phyloP scores from a whole-genome alignment of 805 yeast species.

The Metschnikowia drakensbergensis region DNA sequence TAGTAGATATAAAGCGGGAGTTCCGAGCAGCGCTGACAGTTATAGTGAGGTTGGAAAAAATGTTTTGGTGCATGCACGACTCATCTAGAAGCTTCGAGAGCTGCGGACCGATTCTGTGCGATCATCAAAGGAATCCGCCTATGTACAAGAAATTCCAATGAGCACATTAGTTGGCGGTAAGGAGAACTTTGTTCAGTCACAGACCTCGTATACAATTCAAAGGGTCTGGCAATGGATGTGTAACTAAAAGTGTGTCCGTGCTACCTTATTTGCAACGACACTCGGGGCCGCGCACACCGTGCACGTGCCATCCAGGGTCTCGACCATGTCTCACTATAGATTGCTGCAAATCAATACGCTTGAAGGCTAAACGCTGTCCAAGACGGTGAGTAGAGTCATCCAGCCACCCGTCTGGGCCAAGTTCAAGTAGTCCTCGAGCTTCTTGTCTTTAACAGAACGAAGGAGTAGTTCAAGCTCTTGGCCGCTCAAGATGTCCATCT shows the following conservation, averaged over 20 bases:
- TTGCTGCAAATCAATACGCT: neutral
- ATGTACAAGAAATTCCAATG: neutral
- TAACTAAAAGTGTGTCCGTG: neutral
- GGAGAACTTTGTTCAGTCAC: no score
- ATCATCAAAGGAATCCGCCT: neutral
- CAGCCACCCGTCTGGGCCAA: conserved; percentile 69
- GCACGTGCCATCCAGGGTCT: neutral
- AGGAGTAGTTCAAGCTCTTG: conserved; percentile 52
- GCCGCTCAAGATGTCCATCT: conserved; percentile 53
- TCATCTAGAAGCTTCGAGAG: conserved; percentile 26
- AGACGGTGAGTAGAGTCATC: conserved; percentile 66
- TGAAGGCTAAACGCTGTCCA: conserved; percentile 26
- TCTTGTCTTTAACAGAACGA: conserved; percentile 42
- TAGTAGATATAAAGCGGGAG: neutral
- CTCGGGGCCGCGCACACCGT: neutral
- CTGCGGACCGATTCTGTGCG: neutral
- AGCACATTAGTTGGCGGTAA: no score
- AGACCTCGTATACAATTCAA: no score
- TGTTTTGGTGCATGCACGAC: conserved; percentile 18
- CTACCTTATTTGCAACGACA: neutral
- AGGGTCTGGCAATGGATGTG: neutral
- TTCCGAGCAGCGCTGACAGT: neutral
- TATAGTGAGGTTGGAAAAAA: conserved; percentile 6
- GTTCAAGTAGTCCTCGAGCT: conserved; percentile 44
- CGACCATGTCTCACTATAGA: neutral